Evolutionary conservation across 2,329 filamentous ascomycete genomes (phyloP), one percentile per base, ranked within the genome.

Genomic region (Colletotrichum sp.): DNA sequence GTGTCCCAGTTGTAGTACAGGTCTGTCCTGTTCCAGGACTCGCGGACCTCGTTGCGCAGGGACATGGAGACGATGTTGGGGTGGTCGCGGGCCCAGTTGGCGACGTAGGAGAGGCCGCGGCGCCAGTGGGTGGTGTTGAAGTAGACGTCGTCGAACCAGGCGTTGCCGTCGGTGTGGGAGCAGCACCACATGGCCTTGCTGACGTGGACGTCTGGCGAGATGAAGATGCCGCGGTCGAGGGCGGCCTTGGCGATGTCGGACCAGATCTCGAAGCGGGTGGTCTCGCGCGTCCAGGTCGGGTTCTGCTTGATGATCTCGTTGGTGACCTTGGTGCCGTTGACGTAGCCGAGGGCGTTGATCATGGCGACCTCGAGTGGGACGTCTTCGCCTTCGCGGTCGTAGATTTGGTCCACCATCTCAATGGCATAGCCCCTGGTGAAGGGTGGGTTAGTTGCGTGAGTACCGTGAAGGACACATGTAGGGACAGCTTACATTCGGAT

Each of bases 21-120:
- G 39, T 86, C 82, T 10, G 82, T 84, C 79, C 89, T 89, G 26
- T 87, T 80, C 70, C 88, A 84, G 66, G 85, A 83, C 77, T 85
- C 85, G 67, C 89, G 88, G 30, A 92, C 83, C 83, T 92, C 91
- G 83, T 92, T 92, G 79, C 91, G 89, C 59, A 92, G 86, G 6
- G 87, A 87, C 26, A 75, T 52, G 8, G 75, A 75, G 48, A 75
- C 73, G 68, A 75, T 61, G 36, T 75, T 75, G 68, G 75, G 75
- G 79, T 87, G 86, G 14, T 79, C 77, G 55, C 83, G 80, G 12
- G 85, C 84, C 85, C 87, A 88, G 21, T 82, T 77, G 73, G 79
- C 87, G 81, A 92, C 90, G 79, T 88, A 90, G 2, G 84, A 82
- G 39, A 91, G 84, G 3, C 90, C 90, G 24, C 90, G 86, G 55